These are phyloP conservation scores for Camellia japonica DNA, from an alignment of 148 eudicot genomes.

Conservation along the genomic window DNA sequence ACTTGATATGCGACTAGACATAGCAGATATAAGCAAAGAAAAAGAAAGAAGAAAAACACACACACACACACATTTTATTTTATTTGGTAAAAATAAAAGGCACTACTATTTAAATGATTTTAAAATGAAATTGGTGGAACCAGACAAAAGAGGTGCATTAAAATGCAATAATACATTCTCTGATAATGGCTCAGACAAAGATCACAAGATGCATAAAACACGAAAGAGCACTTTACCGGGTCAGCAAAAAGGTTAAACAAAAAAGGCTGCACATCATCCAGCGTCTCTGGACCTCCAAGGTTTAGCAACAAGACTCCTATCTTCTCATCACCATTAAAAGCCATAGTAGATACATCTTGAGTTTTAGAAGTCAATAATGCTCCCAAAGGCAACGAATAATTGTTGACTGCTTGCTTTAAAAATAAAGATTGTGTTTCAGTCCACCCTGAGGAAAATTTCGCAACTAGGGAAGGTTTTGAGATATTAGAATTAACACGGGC, in stretches of 20 bases:
- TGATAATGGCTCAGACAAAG: not conserved
- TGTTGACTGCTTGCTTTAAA: conserved; percentile 26
- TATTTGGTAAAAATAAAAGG: not conserved
- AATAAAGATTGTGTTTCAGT: conserved; percentile 34
- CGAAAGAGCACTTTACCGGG: conserved; percentile 57
- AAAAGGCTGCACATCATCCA: conserved; percentile 97
- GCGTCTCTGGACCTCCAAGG: conserved; percentile 98
- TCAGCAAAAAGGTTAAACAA: conserved; percentile 95
- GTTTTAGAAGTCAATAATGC: conserved; percentile 59
- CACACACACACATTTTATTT: not conserved
- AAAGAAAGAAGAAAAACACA: not conserved
- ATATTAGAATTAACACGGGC: conserved; percentile 27
- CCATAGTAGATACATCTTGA: conserved; percentile 35
- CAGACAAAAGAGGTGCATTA: not conserved
- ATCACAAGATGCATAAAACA: conserved; percentile 2
- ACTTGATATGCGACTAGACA: not conserved
- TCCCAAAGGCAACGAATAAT: conserved; percentile 33
- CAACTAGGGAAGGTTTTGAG: conserved; percentile 32
- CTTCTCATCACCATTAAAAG: conserved; percentile 56
- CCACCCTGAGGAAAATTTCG: conserved; percentile 35
- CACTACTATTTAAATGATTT: not conserved
- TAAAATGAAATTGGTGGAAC: not conserved
- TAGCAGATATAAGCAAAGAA: not conserved
- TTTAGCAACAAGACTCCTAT: conserved; percentile 87
- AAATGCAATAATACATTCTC: not conserved